Conservation (phyloP, 2,329 filamentous ascomycete genomes). For the Penicillium olsonii region DNA sequence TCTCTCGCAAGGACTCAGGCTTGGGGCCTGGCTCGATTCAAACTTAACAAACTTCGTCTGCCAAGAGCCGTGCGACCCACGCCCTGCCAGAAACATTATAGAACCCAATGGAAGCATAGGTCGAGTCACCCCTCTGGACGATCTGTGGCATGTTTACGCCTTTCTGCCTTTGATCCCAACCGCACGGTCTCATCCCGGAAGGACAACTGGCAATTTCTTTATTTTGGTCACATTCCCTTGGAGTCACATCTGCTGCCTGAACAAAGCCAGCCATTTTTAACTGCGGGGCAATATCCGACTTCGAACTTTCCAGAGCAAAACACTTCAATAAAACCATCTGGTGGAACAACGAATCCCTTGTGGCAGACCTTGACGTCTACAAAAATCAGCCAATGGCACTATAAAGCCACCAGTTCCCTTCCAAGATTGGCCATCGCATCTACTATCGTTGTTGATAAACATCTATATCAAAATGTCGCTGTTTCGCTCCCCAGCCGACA, state of each 20-base stretch:
- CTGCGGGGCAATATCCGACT: slow-evolving; percentile 5
- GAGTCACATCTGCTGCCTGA: background rate
- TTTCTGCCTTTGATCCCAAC: slow-evolving; percentile 9
- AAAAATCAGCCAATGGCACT: background rate
- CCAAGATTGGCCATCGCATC: background rate
- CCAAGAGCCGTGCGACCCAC: slow-evolving; percentile 15
- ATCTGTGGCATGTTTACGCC: slow-evolving; percentile 21
- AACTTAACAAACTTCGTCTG: background rate
- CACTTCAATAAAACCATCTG: background rate
- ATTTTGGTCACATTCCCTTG: background rate
- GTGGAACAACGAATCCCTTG: background rate
- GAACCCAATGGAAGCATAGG: slow-evolving; percentile 36
- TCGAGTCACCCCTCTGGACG: slow-evolving; percentile 13
- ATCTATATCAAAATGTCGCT: slow-evolving; percentile 37
- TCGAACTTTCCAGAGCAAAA: background rate
- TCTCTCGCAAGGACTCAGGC: too few relatives aligned
- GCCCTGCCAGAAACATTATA: slow-evolving; percentile 33
- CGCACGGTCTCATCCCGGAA: slow-evolving; percentile 9
- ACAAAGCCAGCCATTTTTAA: slow-evolving; percentile 1
- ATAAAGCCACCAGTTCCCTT: background rate
- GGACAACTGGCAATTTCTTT: background rate
- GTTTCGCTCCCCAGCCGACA: slow-evolving; percentile 42
- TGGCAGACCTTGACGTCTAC: background rate
- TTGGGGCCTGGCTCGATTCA: background rate
- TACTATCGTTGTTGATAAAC: background rate